Evolutionary conservation across 2,329 filamentous ascomycete species (phyloP), one percentile per base, ranked within the genome.

Genomic region (Trichophyton schoenleinii): DNA sequence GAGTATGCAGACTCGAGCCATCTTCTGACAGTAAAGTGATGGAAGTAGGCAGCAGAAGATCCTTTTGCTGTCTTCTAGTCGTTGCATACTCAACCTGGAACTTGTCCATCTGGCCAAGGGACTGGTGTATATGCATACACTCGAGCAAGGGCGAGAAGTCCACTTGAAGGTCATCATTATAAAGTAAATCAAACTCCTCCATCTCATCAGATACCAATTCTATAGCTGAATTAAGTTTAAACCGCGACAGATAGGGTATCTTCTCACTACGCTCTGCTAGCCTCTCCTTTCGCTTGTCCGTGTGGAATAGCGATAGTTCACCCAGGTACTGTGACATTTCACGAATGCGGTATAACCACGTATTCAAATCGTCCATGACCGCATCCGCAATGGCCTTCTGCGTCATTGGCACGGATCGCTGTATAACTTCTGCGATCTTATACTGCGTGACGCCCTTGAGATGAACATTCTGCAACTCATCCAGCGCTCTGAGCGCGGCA

Each of bases 221-320:
- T 66, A 97, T 94, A 1, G 94, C 87, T 7, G 94, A 97, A 72
- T 97, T 99, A 34, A 99, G 78, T 70, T 89, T 95, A 77, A 96
- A 96, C 66, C 88, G 87, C 38, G 81, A 80, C 49, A 97, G 79
- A 66, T 88, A 91, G 0, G 84, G 78, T 63, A 91, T 85, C 20
- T 84, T 81, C 66, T 95, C 88, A 7, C 87, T 83, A 20, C 94
- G 83, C 68, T 95, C 87, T 70, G 91, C 88, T 69, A 95, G 90
- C 58, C 92, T 83, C 25, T 85, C 83, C 65, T 92, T 83, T 52
- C 94, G 85, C 71, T 95, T 83, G 68, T 96, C 88, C 0, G 94
- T 99, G 70, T 97, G 91, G 70, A 95, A 97, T 71, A 99, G 95
- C 3, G 94, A 91, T 5, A 99, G 89, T 72, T 99, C 94, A 3